Conservation (phyloP, 176 grass and related monocot species). For the Alloteropsis semialata region DNA sequence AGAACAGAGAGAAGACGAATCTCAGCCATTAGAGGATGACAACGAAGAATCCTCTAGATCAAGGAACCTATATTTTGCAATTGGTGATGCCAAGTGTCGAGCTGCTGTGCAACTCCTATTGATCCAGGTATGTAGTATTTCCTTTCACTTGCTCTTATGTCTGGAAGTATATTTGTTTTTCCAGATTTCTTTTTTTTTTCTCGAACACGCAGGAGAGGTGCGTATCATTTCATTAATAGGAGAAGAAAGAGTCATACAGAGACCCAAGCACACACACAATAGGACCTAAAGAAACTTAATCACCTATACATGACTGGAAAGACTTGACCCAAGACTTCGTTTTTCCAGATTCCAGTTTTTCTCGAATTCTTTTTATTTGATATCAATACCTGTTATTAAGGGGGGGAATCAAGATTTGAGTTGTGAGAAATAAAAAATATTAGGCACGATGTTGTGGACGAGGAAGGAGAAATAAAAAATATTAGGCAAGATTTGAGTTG, state of each 20-base stretch:
- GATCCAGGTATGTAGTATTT: slow-evolving; percentile 76
- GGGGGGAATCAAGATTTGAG: not conserved
- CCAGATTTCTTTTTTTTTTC: not conserved
- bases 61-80: slow-evolving; percentile 85
- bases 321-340: too few relatives aligned
- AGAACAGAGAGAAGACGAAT: slow-evolving; percentile 51
- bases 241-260: too few relatives aligned
- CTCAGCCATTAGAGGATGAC: slow-evolving; percentile 53
- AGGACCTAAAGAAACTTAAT: too few relatives aligned
- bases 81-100: slow-evolving; percentile 92
- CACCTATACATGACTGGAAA: too few relatives aligned
- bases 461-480: too few relatives aligned
- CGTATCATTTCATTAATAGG: too few relatives aligned
- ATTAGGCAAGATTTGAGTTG: too few relatives aligned
- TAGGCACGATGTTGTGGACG: too few relatives aligned
- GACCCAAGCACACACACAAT: too few relatives aligned
- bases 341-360: not conserved
- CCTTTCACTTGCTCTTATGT: not conserved
- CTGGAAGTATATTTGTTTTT: slow-evolving; percentile 15
- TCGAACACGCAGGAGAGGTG: too few relatives aligned
- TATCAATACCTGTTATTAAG: not conserved
- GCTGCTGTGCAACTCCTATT: slow-evolving; percentile 97
- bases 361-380: slow-evolving; percentile 2
- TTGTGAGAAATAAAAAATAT: not conserved
- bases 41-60: slow-evolving; percentile 65